Base-by-base conservation (phyloP, 192 early-diverging fungal genomes). In the Phycomyces blakesleeanus region DNA sequence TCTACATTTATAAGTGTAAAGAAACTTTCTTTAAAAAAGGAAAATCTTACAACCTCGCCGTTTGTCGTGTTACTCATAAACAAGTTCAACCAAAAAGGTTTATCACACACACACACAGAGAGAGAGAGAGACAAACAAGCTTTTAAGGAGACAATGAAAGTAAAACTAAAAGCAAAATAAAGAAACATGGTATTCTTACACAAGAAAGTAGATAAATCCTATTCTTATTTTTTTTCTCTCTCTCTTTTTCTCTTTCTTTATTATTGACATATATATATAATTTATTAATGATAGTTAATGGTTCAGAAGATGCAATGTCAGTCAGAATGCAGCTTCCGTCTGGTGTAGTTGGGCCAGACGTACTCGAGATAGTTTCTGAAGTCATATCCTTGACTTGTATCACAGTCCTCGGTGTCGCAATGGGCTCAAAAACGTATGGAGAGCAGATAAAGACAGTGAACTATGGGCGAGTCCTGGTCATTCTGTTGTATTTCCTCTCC, bases 381-480 rank as follows among this genome's bases (percentile, higher is more conserved):
- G 16, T 68, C 42, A 62, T 78, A 4, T 76, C 76, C 20, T 21
- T 81, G 15, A 10, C 61, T 2, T 73, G 73, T 15, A 78, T 81
- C 42, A 71, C 74, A 0, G 51, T 78, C 3, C 63, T 81, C 47
- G 70, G 74, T 0, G 38, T 58, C 24, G 68, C 71, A 8, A 63
- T 78, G 18, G 79, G 79, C 22, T 50, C 62, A 41, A 81, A 78
- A 51, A 71, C 76, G 1, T 75, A 75, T 34, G 63, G 66, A 34
- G 75, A 73, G 44, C 39, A 54, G 34, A 7, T 77, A 40, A 59
- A 64, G 55, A 63, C 68, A 22, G 52, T 76, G 20, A 81, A 71
- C 42, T 81, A 81, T 57, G 76, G 77, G 6, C 74, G 75, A 2
- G 49, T 74, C 21, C 50, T 79, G 1, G 75, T 81, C 26, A 62